Base-by-base conservation (phyloP, 768 basidiomycete species). In the Gelatoporia subvermispora region DNA sequence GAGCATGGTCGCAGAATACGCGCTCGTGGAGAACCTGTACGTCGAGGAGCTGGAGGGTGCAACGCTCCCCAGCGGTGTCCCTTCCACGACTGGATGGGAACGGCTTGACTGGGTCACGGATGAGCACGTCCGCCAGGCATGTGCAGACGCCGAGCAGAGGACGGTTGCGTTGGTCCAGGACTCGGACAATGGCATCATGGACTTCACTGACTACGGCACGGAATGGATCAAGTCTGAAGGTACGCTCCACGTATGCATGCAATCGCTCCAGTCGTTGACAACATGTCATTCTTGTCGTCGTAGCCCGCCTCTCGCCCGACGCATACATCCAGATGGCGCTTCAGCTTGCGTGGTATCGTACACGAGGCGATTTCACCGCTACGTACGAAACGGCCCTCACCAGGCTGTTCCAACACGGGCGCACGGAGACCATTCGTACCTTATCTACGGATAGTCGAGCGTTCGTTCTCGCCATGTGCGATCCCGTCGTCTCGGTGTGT, bases 321-420 rank as follows among this genome's bases (percentile, higher is more conserved):
- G 88, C 88, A 1, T 96, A 80, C 67, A 77, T 95, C 42, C 94
- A 97, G 63, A 87, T 95, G 78, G 88, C 82, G 0, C 73, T 96
- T 17, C 94, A 97, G 62, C 77, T 96, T 9, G 93, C 93, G 3
- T 96, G 88, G 84, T 90, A 87, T 69, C 79, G 78, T 62, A 80
- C 82, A 18, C 86, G 83, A 40, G 82, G 81, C 10, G 68, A 73
- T 49, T 85, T 90, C 58, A 89, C 90, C 3, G 90, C 94, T 1
- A 92, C 89, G 7, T 96, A 97, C 63, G 94, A 97, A 67, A 96
- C 93, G 0, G 89, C 85, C 0, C 76, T 94, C 25, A 95, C 94
- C 2, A 79, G 92, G 21, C 76, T 88, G 65, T 94, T 94, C 70
- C 72, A 84, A 51, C 81, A 84, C 53, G 94, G 92, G 15, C 79